phyloP scores from a whole-genome alignment of 352 stramenopile genomes.

The Phytophthora rubi region DNA sequence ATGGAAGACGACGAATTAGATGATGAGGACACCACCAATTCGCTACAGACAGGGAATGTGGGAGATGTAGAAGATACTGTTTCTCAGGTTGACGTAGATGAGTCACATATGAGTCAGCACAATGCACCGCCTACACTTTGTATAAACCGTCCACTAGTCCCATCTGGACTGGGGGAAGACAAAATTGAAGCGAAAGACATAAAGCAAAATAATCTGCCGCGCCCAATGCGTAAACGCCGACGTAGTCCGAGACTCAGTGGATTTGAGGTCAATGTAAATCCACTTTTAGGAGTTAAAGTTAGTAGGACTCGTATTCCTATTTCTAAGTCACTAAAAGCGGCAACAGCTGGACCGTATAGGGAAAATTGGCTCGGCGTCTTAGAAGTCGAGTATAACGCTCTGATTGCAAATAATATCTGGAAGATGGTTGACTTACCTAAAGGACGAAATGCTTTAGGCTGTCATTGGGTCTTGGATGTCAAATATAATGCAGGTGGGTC shows the following conservation, averaged over 20 bases:
- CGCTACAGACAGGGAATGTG: background rate
- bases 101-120: background rate
- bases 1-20: background rate
- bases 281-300: background rate
- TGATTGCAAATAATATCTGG: background rate
- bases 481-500: background rate
- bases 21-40: too few relatives aligned
- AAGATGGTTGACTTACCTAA: background rate
- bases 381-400: background rate
- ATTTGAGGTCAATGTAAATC: background rate
- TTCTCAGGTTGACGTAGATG: background rate
- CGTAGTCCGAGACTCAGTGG: background rate
- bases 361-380: background rate
- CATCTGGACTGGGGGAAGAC: background rate
- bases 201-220: background rate
- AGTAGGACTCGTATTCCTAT: background rate
- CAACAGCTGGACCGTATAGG: background rate
- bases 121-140: background rate
- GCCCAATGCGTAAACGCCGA: background rate
- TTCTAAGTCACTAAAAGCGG: background rate
- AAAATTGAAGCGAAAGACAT: background rate
- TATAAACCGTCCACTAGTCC: background rate
- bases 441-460: background rate
- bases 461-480: background rate
- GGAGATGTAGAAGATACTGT: background rate